Percentiles rank a stretch among this genome's conserved stretches.
phyloP scores from a whole-genome alignment of 768 basidiomycete species.

The Trametes meyenii region DNA sequence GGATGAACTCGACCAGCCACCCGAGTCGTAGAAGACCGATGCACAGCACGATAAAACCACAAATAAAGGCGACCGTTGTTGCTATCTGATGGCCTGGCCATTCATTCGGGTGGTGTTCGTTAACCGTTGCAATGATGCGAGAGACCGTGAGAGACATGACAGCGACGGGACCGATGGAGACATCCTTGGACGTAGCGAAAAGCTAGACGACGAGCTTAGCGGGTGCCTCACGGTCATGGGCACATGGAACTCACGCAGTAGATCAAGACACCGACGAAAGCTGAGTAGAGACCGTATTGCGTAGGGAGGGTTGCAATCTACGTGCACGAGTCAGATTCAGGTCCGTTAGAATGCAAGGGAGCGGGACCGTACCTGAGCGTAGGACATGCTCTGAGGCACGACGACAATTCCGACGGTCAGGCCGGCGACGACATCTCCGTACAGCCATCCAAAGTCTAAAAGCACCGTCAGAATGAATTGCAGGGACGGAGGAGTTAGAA shows the following conservation, averaged over 20 bases:
- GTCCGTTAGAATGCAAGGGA: not conserved
- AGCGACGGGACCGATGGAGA: constrained; percentile 98
- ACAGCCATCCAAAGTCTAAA: constrained; percentile 75
- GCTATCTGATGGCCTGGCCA: constrained; percentile 80
- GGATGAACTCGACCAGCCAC: constrained; percentile 95
- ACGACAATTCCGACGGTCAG: constrained; percentile 94
- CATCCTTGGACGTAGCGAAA: constrained; percentile 97
- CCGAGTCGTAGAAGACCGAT: constrained; percentile 90
- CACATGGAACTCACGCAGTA: constrained; percentile 65
- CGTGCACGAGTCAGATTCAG: not conserved
- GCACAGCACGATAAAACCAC: constrained; percentile 88
- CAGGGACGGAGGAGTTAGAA: not conserved
- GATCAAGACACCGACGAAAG: constrained; percentile 83
- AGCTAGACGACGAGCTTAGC: constrained; percentile 48
- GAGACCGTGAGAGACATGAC: constrained; percentile 94
- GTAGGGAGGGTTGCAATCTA: constrained; percentile 83
- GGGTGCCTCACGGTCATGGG: not conserved
- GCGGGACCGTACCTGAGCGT: constrained; percentile 58
- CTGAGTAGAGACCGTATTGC: constrained; percentile 93
- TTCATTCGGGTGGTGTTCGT: constrained; percentile 51
- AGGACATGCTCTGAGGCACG: constrained; percentile 94
- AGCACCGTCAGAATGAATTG: not conserved
- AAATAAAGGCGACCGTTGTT: constrained; percentile 80
- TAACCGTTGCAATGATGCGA: constrained; percentile 74
- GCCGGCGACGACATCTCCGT: constrained; percentile 87